phyloP scores from a whole-genome alignment of 2,329 filamentous ascomycete genomes.

The Periconia sp. region DNA sequence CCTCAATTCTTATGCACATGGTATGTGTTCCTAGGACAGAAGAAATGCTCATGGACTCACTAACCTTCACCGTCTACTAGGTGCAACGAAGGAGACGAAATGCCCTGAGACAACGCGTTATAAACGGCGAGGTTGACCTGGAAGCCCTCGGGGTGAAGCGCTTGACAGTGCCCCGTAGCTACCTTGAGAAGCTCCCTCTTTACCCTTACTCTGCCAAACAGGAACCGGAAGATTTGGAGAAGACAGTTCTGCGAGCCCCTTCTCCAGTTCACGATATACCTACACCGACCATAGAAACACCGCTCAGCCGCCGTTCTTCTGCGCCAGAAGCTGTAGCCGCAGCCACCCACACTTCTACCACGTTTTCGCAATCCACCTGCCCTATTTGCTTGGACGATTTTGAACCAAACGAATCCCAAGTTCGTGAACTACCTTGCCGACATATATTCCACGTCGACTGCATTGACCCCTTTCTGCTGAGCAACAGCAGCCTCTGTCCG shows the following conservation, averaged over 20 bases:
- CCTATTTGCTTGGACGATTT: conserved; percentile 91
- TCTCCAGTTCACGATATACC: conserved; percentile 13
- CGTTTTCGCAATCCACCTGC: conserved; percentile 77
- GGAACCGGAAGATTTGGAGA: conserved; percentile 22
- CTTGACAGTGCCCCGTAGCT: conserved; percentile 73
- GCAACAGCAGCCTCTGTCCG: conserved; percentile 85
- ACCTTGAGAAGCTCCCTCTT: conserved; percentile 76
- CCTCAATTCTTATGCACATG: conserved; percentile 76
- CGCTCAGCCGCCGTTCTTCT: conserved; percentile 23
- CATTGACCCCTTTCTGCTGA: conserved; percentile 81
- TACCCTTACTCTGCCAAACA: conserved; percentile 68
- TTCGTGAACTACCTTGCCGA: conserved; percentile 85
- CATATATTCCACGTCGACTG: conserved; percentile 95
- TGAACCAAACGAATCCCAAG: conserved; percentile 69
- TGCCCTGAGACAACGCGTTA: conserved; percentile 72
- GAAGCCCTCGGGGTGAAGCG: conserved; percentile 86
- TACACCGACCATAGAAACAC: conserved; percentile 17
- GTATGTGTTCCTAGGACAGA: too few species aligned
- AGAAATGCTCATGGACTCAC: too few species aligned
- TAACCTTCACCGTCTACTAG: too few species aligned
- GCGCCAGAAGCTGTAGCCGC: conserved; percentile 22
- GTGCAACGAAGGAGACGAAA: conserved; percentile 75
- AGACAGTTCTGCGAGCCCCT: conserved; percentile 18
- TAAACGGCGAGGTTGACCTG: conserved; percentile 80
- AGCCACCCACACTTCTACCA: conserved; percentile 14